Conservation (phyloP, 2,329 filamentous ascomycete species). For the Fonsecaea nubica region DNA sequence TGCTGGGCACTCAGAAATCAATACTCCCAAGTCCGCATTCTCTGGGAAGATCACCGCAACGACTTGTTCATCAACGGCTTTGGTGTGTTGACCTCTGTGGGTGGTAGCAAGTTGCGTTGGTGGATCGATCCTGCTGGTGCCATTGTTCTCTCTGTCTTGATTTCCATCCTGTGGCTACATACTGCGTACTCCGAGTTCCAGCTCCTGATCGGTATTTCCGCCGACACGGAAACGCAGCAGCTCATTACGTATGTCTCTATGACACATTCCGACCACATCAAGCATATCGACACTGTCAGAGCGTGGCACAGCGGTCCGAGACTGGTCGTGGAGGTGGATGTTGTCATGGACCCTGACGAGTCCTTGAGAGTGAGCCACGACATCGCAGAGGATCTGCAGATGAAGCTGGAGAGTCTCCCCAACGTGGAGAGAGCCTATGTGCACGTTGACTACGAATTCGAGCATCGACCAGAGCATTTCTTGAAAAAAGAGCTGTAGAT, state of each 20-base stretch:
- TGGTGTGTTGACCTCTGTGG: conserved; percentile 88
- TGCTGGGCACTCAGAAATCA: conserved; percentile 90
- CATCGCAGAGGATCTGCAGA: conserved; percentile 90
- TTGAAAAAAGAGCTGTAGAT: conserved; percentile 67
- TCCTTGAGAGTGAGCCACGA: conserved; percentile 84
- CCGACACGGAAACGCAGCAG: conserved; percentile 83
- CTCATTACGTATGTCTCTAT: conserved; percentile 96
- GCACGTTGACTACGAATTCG: conserved; percentile 96
- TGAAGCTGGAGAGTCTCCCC: conserved; percentile 88
- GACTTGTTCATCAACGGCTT: conserved; percentile 97
- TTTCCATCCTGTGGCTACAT: conserved; percentile 79
- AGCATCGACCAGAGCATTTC: conserved; percentile 87
- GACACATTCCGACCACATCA: conserved; percentile 81
- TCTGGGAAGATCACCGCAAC: conserved; percentile 97
- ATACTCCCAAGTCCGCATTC: conserved; percentile 87
- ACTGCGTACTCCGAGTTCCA: conserved; percentile 91
- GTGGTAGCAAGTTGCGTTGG: conserved; percentile 85
- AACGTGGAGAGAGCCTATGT: conserved; percentile 94
- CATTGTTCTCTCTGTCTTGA: conserved; percentile 78
- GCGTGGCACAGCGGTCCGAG: conserved; percentile 89
- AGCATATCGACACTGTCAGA: conserved; percentile 90
- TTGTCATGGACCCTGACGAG: conserved; percentile 83
- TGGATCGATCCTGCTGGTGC: conserved; percentile 96
- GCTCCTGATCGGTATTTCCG: conserved; percentile 86
- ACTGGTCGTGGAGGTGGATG: conserved; percentile 92